Evolutionary conservation across 202 grass and related monocot genomes (phyloP).

Genomic region (Cymbopogon flexuosus): DNA sequence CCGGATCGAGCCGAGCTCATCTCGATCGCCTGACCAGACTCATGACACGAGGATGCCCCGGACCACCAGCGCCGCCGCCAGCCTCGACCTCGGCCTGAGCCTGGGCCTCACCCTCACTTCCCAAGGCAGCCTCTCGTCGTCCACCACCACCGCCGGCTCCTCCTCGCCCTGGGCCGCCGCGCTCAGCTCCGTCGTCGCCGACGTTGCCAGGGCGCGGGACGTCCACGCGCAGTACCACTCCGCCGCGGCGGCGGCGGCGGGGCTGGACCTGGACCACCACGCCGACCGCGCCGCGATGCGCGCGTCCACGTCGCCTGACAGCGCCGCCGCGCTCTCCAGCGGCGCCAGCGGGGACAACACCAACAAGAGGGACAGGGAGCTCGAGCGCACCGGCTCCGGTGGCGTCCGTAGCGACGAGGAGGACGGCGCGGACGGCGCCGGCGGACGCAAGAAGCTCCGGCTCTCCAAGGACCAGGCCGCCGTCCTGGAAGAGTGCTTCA

Average conservation of each 20-base stretch:
- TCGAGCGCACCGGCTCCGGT: conserved; percentile 42
- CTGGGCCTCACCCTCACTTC: conserved; percentile 26
- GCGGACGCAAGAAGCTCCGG: conserved; percentile 50
- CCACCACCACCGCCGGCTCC: conserved; percentile 43
- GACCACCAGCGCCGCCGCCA: background rate
- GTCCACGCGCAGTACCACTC: background rate
- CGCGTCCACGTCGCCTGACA: conserved; percentile 66
- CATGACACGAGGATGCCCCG: background rate
- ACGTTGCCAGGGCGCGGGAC: background rate
- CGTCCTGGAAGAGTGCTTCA: conserved; percentile 81
- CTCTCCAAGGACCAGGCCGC: conserved; percentile 67
- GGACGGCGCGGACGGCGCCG: conserved; percentile 46
- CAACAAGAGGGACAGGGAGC: conserved; percentile 6
- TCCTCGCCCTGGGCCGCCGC: conserved; percentile 30
- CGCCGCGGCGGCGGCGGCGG: background rate
- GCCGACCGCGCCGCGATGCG: conserved; percentile 19
- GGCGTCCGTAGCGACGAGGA: conserved; percentile 39
- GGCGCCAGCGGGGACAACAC: conserved; percentile 33
- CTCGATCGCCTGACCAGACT: too few relatives aligned
- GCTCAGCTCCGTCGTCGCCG: conserved; percentile 34
- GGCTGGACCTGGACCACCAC: background rate
- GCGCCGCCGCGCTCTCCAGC: conserved; percentile 49
- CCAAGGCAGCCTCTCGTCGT: conserved; percentile 51
- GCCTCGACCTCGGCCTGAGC: conserved; percentile 47
- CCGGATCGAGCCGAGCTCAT: too few relatives aligned